Evolutionary conservation across 805 yeast species (phyloP).

Genomic region (Henningerozyma blattae): DNA sequence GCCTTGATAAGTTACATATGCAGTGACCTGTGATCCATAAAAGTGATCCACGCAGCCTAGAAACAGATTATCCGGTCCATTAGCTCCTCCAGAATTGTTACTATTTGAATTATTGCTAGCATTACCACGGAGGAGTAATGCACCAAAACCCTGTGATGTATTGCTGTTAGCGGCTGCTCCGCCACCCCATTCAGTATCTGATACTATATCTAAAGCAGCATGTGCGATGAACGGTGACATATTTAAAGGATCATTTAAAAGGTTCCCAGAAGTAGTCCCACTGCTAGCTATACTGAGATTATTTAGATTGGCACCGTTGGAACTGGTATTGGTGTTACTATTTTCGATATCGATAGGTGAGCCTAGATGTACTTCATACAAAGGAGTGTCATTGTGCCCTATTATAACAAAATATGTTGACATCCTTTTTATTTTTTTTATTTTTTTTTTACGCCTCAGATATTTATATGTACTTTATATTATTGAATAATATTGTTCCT

Average conservation of each 20-base stretch:
- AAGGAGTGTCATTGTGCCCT: constrained; percentile 75
- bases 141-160: neutral
- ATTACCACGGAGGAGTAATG: neutral
- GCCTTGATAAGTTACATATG: constrained; percentile 80
- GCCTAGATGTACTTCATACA: constrained; percentile 71
- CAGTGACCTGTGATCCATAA: constrained; percentile 72
- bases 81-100: too few relatives aligned
- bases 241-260: constrained; percentile 61
- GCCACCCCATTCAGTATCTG: constrained; percentile 66
- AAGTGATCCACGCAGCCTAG: constrained; percentile 75
- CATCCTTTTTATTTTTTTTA: constrained; percentile 25
- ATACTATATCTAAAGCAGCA: constrained; percentile 82
- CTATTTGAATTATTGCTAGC: neutral
- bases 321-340: constrained; percentile 3
- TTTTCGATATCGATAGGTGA: constrained; percentile 2
- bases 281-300: too few relatives aligned
- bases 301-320: constrained; percentile 18
- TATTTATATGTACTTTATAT: too few relatives aligned
- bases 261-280: too few relatives aligned
- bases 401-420: constrained; percentile 84
- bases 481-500: too few relatives aligned
- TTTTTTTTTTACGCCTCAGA: too few relatives aligned
- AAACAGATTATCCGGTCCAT: constrained; percentile 31
- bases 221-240: constrained; percentile 81
- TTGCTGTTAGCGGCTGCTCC: constrained; percentile 1